phyloP scores from a whole-genome alignment of 495 filamentous ascomycete species.

The Penicillium longicatenatum region DNA sequence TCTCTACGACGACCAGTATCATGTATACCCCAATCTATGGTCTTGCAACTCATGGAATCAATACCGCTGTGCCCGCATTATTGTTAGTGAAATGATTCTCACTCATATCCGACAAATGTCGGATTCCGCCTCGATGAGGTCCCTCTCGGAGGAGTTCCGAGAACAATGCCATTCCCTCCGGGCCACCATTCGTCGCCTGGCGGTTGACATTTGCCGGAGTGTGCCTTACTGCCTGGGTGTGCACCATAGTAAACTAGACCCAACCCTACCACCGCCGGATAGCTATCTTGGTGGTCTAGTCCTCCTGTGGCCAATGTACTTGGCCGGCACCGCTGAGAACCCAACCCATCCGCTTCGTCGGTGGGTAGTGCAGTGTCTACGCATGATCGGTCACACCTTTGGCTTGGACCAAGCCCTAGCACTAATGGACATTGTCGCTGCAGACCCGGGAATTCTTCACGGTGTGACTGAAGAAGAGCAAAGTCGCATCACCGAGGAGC shows the following conservation, averaged over 20 bases:
- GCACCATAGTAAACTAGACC: slow-evolving; percentile 7
- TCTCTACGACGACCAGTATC: slow-evolving; percentile 57
- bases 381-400: slow-evolving; percentile 45
- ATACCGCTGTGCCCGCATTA: slow-evolving; percentile 61
- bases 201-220: slow-evolving; percentile 48
- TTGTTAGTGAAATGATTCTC: slow-evolving; percentile 56
- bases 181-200: slow-evolving; percentile 36
- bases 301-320: slow-evolving; percentile 52
- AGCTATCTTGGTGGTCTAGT: slow-evolving; percentile 44
- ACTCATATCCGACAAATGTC: slow-evolving; percentile 21
- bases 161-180: slow-evolving; percentile 37
- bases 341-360: slow-evolving; percentile 34
- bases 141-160: slow-evolving; percentile 34
- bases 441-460: slow-evolving; percentile 33
- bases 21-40: slow-evolving; percentile 61
- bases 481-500: slow-evolving; percentile 2
- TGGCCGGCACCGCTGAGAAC: slow-evolving; percentile 41
- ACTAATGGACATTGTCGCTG: slow-evolving; percentile 38
- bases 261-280: slow-evolving; percentile 20
- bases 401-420: slow-evolving; percentile 52
- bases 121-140: slow-evolving; percentile 12
- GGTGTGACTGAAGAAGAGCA: slow-evolving; percentile 12
- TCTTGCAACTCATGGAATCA: slow-evolving; percentile 61
- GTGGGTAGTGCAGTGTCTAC: slow-evolving; percentile 47
- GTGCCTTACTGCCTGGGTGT: slow-evolving; percentile 44